These are phyloP conservation scores for Penicillium sp. DNA, from an alignment of 2,329 filamentous ascomycete species.

Conservation along the genomic window DNA sequence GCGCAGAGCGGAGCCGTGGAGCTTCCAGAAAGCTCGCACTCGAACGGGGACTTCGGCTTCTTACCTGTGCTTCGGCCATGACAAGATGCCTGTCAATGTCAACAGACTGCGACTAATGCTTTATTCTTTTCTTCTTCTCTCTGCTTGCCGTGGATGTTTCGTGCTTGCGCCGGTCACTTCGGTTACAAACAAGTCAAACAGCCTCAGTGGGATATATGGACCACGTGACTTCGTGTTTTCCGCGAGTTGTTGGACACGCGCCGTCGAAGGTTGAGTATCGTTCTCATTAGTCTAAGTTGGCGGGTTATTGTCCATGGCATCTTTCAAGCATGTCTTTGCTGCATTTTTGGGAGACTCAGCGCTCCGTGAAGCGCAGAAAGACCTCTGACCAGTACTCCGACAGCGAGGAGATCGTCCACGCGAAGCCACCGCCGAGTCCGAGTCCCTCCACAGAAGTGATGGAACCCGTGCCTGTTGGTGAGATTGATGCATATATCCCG, in stretches of 20 bases:
- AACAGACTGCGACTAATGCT: not conserved
- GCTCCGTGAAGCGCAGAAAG: slow-evolving; percentile 33
- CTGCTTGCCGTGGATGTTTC: not conserved
- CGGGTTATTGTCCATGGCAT: slow-evolving; percentile 9
- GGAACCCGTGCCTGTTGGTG: slow-evolving; percentile 28
- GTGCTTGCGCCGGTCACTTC: not conserved
- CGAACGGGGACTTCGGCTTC: slow-evolving; percentile 1
- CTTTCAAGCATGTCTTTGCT: slow-evolving; percentile 33
- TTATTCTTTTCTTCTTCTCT: not conserved
- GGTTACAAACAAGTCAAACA: slow-evolving; percentile 19
- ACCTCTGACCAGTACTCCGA: slow-evolving; percentile 14
- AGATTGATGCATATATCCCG: slow-evolving; percentile 28
- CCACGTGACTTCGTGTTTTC: slow-evolving; percentile 33
- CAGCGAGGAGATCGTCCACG: slow-evolving; percentile 1
- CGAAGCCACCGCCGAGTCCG: slow-evolving; percentile 14
- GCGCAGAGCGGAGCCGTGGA: slow-evolving; percentile 17
- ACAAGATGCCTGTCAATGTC: no score
- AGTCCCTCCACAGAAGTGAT: slow-evolving; percentile 38
- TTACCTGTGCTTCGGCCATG: slow-evolving; percentile 22
- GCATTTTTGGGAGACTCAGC: slow-evolving; percentile 37
- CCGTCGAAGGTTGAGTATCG: not conserved
- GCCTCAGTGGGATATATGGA: slow-evolving; percentile 11
- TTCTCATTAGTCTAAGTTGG: not conserved
- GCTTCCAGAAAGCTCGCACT: slow-evolving; percentile 10
- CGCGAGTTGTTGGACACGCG: slow-evolving; percentile 22